Base-by-base conservation (phyloP, 2,329 filamentous ascomycete species). In the Penicillium paneum region DNA sequence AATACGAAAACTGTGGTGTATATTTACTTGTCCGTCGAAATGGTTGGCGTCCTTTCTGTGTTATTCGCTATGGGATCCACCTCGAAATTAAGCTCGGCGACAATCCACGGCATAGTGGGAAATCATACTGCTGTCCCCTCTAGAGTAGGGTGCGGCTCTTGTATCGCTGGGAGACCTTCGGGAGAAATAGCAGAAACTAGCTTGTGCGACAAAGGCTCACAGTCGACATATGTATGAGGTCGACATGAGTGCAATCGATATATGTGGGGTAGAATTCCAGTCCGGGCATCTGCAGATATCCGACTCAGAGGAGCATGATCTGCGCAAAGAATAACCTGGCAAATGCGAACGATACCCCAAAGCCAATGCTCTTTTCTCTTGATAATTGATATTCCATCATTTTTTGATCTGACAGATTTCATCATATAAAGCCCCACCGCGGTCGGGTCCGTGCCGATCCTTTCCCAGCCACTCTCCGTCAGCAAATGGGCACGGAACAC, bases 161-260 rank as follows among this genome's bases (percentile, higher is more conserved):
- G 59, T 67, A 5, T 52, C 65, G 2, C 51, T 67, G 3, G 57
- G 58, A 8, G 63, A 65, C 13, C 21, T 65, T 7, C 36, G 49
- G 11, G 61, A 61, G 34, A 47, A 52, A 1, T 52, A 57, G 3
- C 39, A 63, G 17, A 49, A 60, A n/a, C 34, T 42, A 6, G 58
- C 58, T 24, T 15, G 12, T 40, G 43, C 40, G 11, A 36, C 31
- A 11, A 57, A 15, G 63, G 58, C 2, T 13, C 19, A 1, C 41
- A 39, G 29, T 47, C 57, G 3, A 54, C 52, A 19, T 58, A n/a
- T 38, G 44, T 24, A 26, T 40, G 12, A 56, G n/a, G n/a, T n/a
- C n/a, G n/a, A n/a, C n/a, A n/a, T n/a, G n/a, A n/a, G n/a, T n/a
- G n/a, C 21, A 24, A 24, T 24, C 21, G 21, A 24, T 24, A 24